phyloP scores from a whole-genome alignment of 345 rosid genomes.

The Salix brachista region DNA sequence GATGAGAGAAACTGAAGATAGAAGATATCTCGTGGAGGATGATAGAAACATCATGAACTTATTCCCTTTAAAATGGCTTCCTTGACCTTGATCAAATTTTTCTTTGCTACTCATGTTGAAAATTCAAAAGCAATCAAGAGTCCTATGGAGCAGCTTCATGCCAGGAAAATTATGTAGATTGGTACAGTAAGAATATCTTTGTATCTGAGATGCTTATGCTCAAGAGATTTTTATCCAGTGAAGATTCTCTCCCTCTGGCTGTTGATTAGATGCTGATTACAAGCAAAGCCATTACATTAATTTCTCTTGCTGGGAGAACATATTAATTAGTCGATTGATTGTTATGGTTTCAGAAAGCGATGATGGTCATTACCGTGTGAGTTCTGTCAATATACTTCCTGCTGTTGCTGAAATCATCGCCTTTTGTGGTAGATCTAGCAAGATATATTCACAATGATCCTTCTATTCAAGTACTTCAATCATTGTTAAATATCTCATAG shows the following conservation, averaged over 20 bases:
- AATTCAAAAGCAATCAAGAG: background rate
- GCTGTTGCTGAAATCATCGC: background rate
- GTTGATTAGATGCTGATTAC: background rate
- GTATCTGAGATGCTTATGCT: background rate
- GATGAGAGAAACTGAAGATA: background rate
- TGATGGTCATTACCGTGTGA: background rate
- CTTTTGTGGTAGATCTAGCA: background rate
- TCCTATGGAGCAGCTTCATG: background rate
- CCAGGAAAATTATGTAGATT: background rate
- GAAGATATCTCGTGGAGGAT: background rate
- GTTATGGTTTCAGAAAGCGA: background rate
- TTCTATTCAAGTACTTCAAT: slow-evolving; percentile 3
- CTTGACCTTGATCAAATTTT: background rate
- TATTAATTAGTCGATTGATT: background rate
- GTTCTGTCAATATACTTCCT: background rate
- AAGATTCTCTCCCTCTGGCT: background rate
- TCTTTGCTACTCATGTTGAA: background rate
- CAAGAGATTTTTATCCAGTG: background rate
- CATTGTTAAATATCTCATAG: background rate
- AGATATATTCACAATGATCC: slow-evolving; percentile 1
- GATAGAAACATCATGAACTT: background rate
- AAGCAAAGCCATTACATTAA: background rate
- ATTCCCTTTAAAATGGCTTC: background rate
- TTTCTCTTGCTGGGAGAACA: background rate
- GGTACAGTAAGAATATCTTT: background rate